Conservation (phyloP, 331 rosid genomes). For the Malus hybrid region DNA sequence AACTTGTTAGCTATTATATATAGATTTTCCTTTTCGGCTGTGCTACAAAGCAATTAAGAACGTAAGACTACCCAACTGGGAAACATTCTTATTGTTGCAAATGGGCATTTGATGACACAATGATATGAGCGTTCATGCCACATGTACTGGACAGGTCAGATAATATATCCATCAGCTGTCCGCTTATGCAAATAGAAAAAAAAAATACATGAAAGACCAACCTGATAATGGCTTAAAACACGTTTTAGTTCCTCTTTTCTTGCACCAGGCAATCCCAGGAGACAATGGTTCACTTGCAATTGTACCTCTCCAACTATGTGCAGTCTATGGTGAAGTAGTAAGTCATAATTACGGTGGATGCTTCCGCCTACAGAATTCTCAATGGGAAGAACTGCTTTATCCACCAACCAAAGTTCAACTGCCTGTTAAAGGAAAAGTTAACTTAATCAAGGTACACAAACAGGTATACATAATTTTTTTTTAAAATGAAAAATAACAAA, state of each 20-base stretch:
- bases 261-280: constrained; percentile 73
- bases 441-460: constrained; percentile 9
- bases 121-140: neutral
- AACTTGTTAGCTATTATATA: neutral
- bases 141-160: constrained; percentile 15
- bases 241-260: constrained; percentile 59
- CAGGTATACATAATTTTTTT: neutral
- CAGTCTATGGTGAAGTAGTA: constrained; percentile 86
- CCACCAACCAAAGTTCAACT: constrained; percentile 88
- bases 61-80: neutral
- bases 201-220: constrained; percentile 21
- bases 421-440: constrained; percentile 44
- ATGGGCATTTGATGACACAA: neutral
- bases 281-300: constrained; percentile 73
- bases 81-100: neutral
- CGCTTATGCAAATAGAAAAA: neutral
- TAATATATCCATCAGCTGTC: constrained; percentile 3
- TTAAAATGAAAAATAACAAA: no score
- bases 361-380: constrained; percentile 90
- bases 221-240: constrained; percentile 90
- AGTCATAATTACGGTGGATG: constrained; percentile 86
- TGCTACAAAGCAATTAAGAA: neutral
- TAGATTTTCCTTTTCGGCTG: neutral
- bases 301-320: constrained; percentile 92
- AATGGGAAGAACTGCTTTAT: constrained; percentile 93